phyloP scores from a whole-genome alignment of 2,329 filamentous ascomycete species.

The Tolypocladium sp. region DNA sequence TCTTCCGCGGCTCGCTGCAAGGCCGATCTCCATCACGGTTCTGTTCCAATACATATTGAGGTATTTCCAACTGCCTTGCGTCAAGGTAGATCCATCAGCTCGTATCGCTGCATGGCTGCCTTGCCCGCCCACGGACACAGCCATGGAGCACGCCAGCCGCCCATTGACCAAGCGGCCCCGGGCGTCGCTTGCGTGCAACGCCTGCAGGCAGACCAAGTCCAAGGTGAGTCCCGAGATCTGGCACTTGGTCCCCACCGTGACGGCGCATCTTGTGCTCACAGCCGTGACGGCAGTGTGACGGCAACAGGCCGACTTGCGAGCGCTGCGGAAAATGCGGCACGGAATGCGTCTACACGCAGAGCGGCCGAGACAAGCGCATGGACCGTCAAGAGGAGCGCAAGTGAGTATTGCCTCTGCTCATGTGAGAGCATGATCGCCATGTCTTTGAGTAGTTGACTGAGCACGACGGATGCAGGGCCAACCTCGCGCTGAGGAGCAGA shows the following conservation, averaged over 20 bases:
- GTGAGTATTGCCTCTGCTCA: conserved; percentile 1
- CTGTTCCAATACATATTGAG: too few species aligned
- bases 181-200: conserved; percentile 12
- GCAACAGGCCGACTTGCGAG: conserved; percentile 11
- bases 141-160: conserved; percentile 6
- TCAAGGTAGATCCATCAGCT: background rate
- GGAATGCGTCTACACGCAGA: conserved; percentile 11
- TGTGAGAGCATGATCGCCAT: background rate
- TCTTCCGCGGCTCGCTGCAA: background rate
- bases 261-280: too few species aligned
- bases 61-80: background rate
- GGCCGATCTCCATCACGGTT: background rate
- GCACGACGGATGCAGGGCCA: conserved; percentile 2
- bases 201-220: conserved; percentile 13
- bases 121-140: background rate
- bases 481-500: conserved; percentile 8
- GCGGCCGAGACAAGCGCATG: conserved; percentile 13
- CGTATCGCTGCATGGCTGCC: background rate
- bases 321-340: conserved; percentile 8
- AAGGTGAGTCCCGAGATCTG: conserved; percentile 7
- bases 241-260: too few species aligned
- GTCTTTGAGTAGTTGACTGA: background rate
- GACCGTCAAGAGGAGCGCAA: conserved; percentile 12
- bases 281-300: conserved; percentile 9
- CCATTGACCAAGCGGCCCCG: conserved; percentile 12